Percentiles rank a stretch among this genome's conserved stretches.
These are phyloP conservation scores for Pseudozyma sp. DNA, from an alignment of 1,284 basidiomycete genomes.

Conservation along the genomic window DNA sequence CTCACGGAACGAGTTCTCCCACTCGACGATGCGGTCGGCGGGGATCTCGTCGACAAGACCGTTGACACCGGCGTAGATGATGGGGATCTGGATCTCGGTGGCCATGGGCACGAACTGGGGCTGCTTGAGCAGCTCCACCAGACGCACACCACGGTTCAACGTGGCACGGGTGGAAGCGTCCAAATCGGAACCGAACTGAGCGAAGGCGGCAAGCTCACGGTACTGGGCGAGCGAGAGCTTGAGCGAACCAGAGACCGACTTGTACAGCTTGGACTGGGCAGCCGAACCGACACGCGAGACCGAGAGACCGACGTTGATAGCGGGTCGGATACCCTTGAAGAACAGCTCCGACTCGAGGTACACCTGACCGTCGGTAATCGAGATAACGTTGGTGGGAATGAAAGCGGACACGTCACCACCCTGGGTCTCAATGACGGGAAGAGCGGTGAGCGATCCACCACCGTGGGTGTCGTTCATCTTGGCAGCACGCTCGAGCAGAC, in stretches of 20 bases:
- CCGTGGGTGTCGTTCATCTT: conserved; percentile 99
- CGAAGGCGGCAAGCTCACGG: conserved; percentile 99
- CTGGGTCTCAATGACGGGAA: conserved; percentile 99
- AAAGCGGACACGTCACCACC: conserved; percentile 98
- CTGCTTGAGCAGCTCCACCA: conserved; percentile 99
- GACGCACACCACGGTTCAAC: conserved; percentile 94
- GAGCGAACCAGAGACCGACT: conserved; percentile 99
- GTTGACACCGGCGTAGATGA: conserved; percentile 99
- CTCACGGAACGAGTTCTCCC: conserved; percentile 90
- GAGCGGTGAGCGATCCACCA: conserved; percentile 96
- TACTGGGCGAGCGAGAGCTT: conserved; percentile 99
- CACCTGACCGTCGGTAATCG: conserved; percentile 68
- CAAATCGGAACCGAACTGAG: conserved; percentile 99
- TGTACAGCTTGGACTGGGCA: conserved; percentile 87
- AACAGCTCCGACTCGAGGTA: conserved; percentile 75
- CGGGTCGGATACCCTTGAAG: conserved; percentile 99
- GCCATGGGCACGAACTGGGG: conserved; percentile 82
- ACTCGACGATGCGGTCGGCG: conserved; percentile 91
- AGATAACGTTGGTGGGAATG: conserved; percentile 70
- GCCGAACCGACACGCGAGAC: conserved; percentile 99
- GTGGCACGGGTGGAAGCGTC: conserved; percentile 89
- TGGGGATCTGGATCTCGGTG: conserved; percentile 96
- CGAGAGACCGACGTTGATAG: conserved; percentile 99
- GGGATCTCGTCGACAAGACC: conserved; percentile 79
- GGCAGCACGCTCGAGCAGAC: conserved; percentile 98